Evolutionary conservation across 179 eudicot species (phyloP).

Genomic region (Heliamphora pulchella): DNA sequence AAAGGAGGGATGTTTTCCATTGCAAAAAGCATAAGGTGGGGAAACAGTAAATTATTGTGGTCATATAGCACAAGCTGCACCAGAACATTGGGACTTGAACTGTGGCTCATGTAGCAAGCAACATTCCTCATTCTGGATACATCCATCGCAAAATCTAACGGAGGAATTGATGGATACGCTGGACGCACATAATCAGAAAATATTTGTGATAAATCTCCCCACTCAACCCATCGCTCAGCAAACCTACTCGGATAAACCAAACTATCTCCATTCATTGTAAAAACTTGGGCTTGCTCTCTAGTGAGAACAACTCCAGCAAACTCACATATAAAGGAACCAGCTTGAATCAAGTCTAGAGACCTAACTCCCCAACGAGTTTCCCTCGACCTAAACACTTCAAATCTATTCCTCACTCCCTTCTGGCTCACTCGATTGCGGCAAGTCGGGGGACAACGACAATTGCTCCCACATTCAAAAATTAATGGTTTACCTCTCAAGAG

Average conservation of each 20-base stretch:
- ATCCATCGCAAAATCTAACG: slow-evolving; percentile 81
- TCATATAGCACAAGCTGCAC: slow-evolving; percentile 86
- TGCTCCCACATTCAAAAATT: slow-evolving; percentile 70
- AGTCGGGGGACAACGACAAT: slow-evolving; percentile 63
- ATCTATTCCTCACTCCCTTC: slow-evolving; percentile 52
- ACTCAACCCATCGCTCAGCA: slow-evolving; percentile 71
- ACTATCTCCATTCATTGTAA: slow-evolving; percentile 81
- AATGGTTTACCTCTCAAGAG: slow-evolving; percentile 83
- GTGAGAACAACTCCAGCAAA: slow-evolving; percentile 81
- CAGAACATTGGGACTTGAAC: slow-evolving; percentile 72
- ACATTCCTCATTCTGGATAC: slow-evolving; percentile 84
- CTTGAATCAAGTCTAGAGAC: slow-evolving; percentile 75
- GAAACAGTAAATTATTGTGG: slow-evolving; percentile 68
- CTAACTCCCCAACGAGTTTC: slow-evolving; percentile 95
- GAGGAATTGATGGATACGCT: slow-evolving; percentile 61
- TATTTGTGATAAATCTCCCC: slow-evolving; percentile 80
- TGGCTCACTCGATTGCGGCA: slow-evolving; percentile 90
- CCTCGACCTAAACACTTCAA: slow-evolving; percentile 84
- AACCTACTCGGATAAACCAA: slow-evolving; percentile 77
- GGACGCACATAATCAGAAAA: slow-evolving; percentile 64
- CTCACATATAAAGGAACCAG: slow-evolving; percentile 86
- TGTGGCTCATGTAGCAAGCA: slow-evolving; percentile 91
- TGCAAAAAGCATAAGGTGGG: slow-evolving; percentile 86
- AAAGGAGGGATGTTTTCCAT: slow-evolving; percentile 91
- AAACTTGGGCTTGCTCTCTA: slow-evolving; percentile 68